Percentiles rank a stretch among this genome's conserved stretches.
phyloP scores from a whole-genome alignment of 305 asterid genomes.

The Euphrasia arctica region DNA sequence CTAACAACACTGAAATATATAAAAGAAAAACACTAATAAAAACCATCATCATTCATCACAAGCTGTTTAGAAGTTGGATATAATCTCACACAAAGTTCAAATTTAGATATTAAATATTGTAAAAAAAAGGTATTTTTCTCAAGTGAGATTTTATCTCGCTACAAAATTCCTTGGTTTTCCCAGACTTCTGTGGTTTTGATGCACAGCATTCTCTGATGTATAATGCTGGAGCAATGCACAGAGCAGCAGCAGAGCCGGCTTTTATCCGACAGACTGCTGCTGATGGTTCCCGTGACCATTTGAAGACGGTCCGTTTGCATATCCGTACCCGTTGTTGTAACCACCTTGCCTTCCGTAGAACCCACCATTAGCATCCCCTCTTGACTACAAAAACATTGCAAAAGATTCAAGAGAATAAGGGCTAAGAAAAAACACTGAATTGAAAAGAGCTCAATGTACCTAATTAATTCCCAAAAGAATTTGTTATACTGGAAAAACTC shows the following conservation, averaged over 20 bases:
- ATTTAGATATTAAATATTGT: neutral
- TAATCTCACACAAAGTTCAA: conserved; percentile 30
- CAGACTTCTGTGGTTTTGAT: conserved; percentile 35
- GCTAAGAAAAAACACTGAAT: no score
- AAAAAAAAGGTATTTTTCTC: neutral
- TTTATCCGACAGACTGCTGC: conserved; percentile 70
- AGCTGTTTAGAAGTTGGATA: conserved; percentile 28
- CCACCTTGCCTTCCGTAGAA: conserved; percentile 64
- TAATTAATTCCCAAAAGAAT: no score
- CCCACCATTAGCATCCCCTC: conserved; percentile 42
- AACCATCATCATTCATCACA: conserved; percentile 24
- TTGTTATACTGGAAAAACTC: neutral
- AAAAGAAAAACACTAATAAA: conserved; percentile 25
- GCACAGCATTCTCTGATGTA: conserved; percentile 23
- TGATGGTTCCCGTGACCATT: conserved; percentile 61
- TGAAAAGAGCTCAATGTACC: no score
- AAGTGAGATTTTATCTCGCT: conserved; percentile 44
- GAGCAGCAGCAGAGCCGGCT: conserved; percentile 4
- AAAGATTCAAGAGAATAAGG: neutral
- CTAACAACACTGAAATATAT: conserved; percentile 29
- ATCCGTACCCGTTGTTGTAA: conserved; percentile 67
- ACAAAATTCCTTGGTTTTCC: conserved; percentile 63
- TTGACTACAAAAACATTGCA: conserved; percentile 29
- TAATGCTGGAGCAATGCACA: conserved; percentile 24
- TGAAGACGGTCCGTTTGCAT: conserved; percentile 41